These are phyloP conservation scores for Candida sphagnicola DNA, from an alignment of 805 yeast species.

Conservation along the genomic window DNA sequence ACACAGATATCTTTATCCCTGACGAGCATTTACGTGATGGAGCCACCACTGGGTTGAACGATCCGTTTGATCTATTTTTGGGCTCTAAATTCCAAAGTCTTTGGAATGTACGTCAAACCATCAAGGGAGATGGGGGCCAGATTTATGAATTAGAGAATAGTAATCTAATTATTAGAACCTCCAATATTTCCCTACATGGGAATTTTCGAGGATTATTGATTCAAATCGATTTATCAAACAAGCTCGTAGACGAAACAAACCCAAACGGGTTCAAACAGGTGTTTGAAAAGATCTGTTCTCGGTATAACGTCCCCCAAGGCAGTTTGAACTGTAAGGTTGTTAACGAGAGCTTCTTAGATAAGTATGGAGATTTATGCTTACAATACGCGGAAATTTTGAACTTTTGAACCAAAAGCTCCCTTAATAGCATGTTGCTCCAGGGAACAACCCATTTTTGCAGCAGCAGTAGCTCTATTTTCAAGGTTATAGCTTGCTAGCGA, in stretches of 20 bases:
- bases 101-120: constrained; percentile 66
- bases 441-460: too few relatives aligned
- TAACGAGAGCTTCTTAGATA: constrained; percentile 21
- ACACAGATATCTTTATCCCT: constrained; percentile 25
- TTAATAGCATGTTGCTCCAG: too few relatives aligned
- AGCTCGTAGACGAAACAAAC: constrained; percentile 12
- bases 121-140: constrained; percentile 73
- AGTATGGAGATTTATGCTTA: constrained; percentile 36
- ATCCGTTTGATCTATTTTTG: constrained; percentile 53
- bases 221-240: constrained; percentile 43
- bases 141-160: constrained; percentile 56
- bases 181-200: constrained; percentile 73
- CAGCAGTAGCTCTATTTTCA: too few relatives aligned
- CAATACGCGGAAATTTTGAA: constrained; percentile 40
- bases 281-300: constrained; percentile 23
- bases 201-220: constrained; percentile 66
- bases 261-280: constrained; percentile 11
- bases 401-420: constrained; percentile 17
- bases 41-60: constrained; percentile 52
- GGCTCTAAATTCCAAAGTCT: constrained; percentile 58
- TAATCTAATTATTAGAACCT: constrained; percentile 53
- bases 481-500: too few relatives aligned
- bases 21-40: constrained; percentile 43
- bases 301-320: constrained; percentile 39
- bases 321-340: constrained; percentile 29